phyloP scores from a whole-genome alignment of 2,329 filamentous ascomycete species.

The Cytospora leucostoma region DNA sequence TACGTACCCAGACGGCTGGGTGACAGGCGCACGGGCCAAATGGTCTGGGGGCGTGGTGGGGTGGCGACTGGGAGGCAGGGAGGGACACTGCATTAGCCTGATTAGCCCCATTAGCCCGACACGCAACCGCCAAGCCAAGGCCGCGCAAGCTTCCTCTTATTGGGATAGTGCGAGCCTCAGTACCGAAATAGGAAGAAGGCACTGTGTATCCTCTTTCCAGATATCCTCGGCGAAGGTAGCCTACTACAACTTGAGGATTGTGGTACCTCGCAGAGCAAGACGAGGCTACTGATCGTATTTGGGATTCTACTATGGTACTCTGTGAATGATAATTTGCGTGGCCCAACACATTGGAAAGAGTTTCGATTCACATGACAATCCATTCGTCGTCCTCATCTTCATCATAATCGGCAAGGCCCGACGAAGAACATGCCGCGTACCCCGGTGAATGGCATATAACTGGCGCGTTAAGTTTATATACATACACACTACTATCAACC shows the following conservation, averaged over 20 bases:
- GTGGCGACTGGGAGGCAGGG: neutral
- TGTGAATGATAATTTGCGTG: neutral
- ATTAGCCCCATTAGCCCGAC: neutral
- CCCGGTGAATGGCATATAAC: neutral
- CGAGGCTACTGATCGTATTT: neutral
- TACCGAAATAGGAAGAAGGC: neutral
- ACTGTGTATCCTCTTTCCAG: neutral
- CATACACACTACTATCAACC: too few species aligned
- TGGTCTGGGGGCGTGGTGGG: neutral
- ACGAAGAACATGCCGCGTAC: neutral
- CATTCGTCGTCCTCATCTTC: neutral
- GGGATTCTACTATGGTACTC: neutral
- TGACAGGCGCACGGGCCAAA: slow-evolving; percentile 10
- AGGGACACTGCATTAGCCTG: too few species aligned
- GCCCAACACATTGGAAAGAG: neutral
- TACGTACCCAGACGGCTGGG: slow-evolving; percentile 10
- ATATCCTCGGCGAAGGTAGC: neutral
- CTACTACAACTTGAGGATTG: too few species aligned
- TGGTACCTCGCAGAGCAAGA: too few species aligned
- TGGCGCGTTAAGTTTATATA: neutral
- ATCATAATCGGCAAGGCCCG: neutral
- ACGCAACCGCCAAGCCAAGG: neutral
- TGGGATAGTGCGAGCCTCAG: neutral
- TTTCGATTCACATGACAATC: neutral
- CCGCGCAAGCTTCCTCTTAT: neutral